phyloP scores from a whole-genome alignment of 441 rosid genomes.

The Gossypium aridum region DNA sequence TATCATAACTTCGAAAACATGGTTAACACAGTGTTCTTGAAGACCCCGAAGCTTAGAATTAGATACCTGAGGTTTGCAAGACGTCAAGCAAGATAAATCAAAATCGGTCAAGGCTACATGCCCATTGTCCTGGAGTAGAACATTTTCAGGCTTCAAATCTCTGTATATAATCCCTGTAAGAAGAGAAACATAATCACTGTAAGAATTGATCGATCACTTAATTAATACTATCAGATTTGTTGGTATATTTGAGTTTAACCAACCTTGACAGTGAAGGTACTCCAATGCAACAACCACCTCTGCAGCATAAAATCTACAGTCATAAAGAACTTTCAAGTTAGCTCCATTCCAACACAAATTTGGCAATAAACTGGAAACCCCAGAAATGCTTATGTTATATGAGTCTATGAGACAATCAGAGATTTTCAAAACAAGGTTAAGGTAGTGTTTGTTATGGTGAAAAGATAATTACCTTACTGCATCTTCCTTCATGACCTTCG shows the following conservation, averaged over 20 bases:
- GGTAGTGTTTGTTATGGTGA: not conserved
- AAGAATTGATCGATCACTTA: not conserved
- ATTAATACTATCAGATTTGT: not conserved
- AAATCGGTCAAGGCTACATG: slow-evolving; percentile 84
- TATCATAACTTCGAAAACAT: not conserved
- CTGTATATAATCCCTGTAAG: slow-evolving; percentile 81
- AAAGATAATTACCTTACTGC: slow-evolving; percentile 48
- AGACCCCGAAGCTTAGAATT: not conserved
- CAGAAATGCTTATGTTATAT: not conserved
- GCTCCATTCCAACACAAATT: not conserved
- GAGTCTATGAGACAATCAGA: not conserved
- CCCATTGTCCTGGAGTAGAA: slow-evolving; percentile 69
- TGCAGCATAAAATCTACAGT: slow-evolving; percentile 79
- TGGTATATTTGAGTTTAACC: not conserved
- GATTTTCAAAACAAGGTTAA: not conserved
- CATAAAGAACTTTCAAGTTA: slow-evolving; percentile 12
- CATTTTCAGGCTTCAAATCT: slow-evolving; percentile 92
- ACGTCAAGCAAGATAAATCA: slow-evolving; percentile 89
- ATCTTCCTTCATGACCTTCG: slow-evolving; percentile 85
- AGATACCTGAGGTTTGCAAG: slow-evolving; percentile 86
- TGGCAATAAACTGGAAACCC: not conserved
- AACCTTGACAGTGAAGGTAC: slow-evolving; percentile 97
- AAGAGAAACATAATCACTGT: not conserved
- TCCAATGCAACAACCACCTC: slow-evolving; percentile 86
- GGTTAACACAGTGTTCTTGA: not conserved